These are phyloP conservation scores for Clavispora asparagi DNA, from an alignment of 805 yeast species.

Conservation along the genomic window DNA sequence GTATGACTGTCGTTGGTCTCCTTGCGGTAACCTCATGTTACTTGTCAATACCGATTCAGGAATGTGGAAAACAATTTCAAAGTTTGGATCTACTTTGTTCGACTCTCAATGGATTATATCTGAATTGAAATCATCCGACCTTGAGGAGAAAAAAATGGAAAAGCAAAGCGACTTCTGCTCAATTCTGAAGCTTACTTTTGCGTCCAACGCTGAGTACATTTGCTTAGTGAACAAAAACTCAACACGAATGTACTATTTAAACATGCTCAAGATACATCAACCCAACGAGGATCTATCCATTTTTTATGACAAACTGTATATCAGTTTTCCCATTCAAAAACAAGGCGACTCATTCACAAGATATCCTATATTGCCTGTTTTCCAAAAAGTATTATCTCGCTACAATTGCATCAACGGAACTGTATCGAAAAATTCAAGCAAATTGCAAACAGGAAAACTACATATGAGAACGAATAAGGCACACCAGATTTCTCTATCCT, in stretches of 20 bases:
- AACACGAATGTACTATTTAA: constrained; percentile 18
- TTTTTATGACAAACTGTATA: constrained; percentile 22
- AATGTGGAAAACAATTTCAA: constrained; percentile 28
- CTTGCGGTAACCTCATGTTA: constrained; percentile 30
- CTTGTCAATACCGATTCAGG: constrained; percentile 16
- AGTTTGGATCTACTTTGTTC: constrained; percentile 29
- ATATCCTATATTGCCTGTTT: constrained; percentile 27
- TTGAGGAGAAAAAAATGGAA: not conserved
- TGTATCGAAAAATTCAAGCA: constrained; percentile 7
- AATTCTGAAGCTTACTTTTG: constrained; percentile 19
- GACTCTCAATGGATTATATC: constrained; percentile 19
- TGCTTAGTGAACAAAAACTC: constrained; percentile 12
- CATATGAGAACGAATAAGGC: constrained; percentile 6
- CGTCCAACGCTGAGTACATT: constrained; percentile 21
- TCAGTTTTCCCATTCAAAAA: constrained; percentile 14
- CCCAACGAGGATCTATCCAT: constrained; percentile 11
- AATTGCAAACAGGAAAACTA: constrained; percentile 19
- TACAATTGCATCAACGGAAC: constrained; percentile 20
- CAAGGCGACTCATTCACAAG: constrained; percentile 15
- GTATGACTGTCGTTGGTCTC: constrained; percentile 24
- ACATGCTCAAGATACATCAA: constrained; percentile 12
- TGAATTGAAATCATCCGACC: constrained; percentile 11
- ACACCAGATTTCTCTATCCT: constrained; percentile 11
- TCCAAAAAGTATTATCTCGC: constrained; percentile 21
- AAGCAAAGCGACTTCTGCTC: constrained; percentile 18